These are phyloP conservation scores for Alternaria solani DNA, from an alignment of 2,329 filamentous ascomycete species.

Conservation along the genomic window DNA sequence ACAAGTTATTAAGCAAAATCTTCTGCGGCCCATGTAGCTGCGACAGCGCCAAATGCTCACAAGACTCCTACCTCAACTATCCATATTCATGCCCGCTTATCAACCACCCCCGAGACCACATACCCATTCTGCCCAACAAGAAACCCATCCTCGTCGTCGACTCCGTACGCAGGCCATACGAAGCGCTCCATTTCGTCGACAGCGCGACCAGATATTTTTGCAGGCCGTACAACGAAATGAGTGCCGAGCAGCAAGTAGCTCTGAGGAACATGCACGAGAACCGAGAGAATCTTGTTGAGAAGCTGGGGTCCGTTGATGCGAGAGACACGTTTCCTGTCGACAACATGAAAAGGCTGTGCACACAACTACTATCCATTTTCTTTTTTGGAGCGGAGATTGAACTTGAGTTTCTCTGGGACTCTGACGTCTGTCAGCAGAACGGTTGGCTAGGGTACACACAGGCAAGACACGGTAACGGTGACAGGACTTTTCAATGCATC, in stretches of 20 bases:
- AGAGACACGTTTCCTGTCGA: accelerated
- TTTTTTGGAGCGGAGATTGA: background rate
- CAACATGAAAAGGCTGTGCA: background rate
- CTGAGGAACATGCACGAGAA: background rate
- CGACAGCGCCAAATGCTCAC: background rate
- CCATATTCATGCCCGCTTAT: background rate
- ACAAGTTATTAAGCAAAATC: too few species aligned
- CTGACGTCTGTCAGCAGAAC: background rate
- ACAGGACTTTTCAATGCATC: background rate
- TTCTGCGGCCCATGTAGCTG: background rate
- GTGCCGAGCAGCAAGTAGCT: background rate
- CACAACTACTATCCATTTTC: accelerated
- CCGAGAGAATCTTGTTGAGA: accelerated
- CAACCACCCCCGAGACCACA: background rate
- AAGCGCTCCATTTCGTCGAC: background rate
- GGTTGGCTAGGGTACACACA: background rate
- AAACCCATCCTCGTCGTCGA: accelerated
- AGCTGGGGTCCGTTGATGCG: background rate
- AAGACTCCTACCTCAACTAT: background rate
- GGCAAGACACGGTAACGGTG: too few species aligned
- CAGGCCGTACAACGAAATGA: background rate
- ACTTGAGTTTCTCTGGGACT: background rate
- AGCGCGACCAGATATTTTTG: background rate
- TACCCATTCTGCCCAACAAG: background rate
- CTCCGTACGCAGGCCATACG: background rate